Conservation (phyloP, 1,284 basidiomycete species). For the Mycosarcoma mackinlayi region DNA sequence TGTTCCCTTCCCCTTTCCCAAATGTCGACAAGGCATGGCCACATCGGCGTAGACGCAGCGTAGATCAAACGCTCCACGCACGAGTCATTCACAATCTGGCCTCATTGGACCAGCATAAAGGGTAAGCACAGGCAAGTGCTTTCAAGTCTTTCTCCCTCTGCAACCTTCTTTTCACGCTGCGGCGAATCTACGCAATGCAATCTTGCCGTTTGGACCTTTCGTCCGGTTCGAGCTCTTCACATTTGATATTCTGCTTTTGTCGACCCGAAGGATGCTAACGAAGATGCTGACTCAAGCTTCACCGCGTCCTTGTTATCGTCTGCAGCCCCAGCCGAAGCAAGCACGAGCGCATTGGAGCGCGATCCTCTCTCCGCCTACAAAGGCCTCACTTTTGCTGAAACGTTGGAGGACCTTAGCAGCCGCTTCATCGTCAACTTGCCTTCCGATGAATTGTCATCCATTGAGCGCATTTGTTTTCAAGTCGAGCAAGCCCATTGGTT, state of each 20-base stretch:
- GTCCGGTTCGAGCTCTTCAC: background rate
- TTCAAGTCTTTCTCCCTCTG: constrained; percentile 24
- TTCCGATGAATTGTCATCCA: constrained; percentile 86
- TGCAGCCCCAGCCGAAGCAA: constrained; percentile 30
- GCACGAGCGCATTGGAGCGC: constrained; percentile 34
- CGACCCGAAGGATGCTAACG: background rate
- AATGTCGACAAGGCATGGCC: background rate
- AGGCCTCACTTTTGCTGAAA: constrained; percentile 58
- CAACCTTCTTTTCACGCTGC: constrained; percentile 29
- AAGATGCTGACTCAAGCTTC: constrained; percentile 8
- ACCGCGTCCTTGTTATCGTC: background rate
- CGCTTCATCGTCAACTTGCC: constrained; percentile 98
- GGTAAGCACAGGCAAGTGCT: constrained; percentile 51
- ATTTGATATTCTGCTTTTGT: background rate
- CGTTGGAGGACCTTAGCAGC: constrained; percentile 69
- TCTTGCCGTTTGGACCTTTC: constrained; percentile 3
- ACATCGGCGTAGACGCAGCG: background rate
- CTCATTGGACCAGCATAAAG: constrained; percentile 32
- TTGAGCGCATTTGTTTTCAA: constrained; percentile 97
- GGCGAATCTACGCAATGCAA: constrained; percentile 1
- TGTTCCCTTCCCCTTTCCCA: background rate
- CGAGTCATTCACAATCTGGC: background rate
- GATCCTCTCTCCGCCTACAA: constrained; percentile 49
- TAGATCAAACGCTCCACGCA: no score
- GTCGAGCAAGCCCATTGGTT: constrained; percentile 99